Percentiles rank a stretch among this genome's conserved stretches.
These are phyloP conservation scores for Zoysia japonica DNA, from an alignment of 176 grass and related monocot genomes.

Conservation along the genomic window DNA sequence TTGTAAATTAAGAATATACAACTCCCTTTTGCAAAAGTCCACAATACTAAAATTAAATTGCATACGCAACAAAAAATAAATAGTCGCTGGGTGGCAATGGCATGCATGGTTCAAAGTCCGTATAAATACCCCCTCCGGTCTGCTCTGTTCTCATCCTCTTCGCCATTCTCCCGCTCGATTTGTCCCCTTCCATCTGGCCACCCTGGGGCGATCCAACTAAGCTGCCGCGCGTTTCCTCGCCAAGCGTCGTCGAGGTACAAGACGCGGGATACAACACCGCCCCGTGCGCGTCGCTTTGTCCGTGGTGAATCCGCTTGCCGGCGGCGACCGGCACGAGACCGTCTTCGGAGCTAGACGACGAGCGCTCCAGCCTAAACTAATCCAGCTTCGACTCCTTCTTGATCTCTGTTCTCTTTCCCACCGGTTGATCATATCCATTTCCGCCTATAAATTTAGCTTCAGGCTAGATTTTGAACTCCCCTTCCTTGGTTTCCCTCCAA, in stretches of 20 bases:
- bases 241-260: slow-evolving; percentile 17
- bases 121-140: slow-evolving; percentile 35
- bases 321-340: slow-evolving; percentile 27
- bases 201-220: slow-evolving; percentile 22
- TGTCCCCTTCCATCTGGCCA: slow-evolving; percentile 7
- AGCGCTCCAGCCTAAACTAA: slow-evolving; percentile 1
- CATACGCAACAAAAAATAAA: neutral
- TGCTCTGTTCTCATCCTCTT: slow-evolving; percentile 20
- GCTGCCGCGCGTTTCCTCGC: neutral
- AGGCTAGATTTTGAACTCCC: slow-evolving; percentile 21
- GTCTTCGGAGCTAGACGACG: slow-evolving; percentile 28
- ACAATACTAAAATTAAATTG: neutral
- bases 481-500: slow-evolving; percentile 43
- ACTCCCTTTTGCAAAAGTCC: neutral
- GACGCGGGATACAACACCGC: slow-evolving; percentile 31
- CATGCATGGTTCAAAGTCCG: neutral
- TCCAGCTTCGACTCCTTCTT: neutral
- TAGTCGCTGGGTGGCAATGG: neutral
- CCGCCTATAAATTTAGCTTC: slow-evolving; percentile 24
- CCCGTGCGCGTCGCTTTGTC: slow-evolving; percentile 26
- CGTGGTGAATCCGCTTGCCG: slow-evolving; percentile 32
- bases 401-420: slow-evolving; percentile 32
- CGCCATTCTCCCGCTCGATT: neutral
- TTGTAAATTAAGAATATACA: neutral
- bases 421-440: slow-evolving; percentile 40